Conservation (phyloP, 306 rosid genomes). For the Fragaria vesca region DNA sequence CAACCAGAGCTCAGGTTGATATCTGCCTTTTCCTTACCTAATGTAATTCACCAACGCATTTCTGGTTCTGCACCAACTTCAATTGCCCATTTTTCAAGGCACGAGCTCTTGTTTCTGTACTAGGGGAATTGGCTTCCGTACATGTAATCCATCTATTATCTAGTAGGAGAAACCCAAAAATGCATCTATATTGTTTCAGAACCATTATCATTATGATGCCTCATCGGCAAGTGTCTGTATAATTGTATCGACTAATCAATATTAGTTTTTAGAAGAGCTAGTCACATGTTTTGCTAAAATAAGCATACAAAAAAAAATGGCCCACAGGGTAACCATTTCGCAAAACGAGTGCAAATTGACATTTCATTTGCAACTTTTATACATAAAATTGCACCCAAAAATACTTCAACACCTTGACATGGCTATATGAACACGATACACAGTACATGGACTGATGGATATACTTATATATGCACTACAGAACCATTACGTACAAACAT, state of each 20-base stretch:
- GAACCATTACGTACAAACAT: slow-evolving; percentile 39
- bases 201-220: slow-evolving; percentile 10
- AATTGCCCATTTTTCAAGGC: slow-evolving; percentile 21
- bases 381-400: background rate
- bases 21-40: slow-evolving; percentile 5
- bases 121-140: slow-evolving; percentile 36
- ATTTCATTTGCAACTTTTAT: too few relatives aligned
- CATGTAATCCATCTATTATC: slow-evolving; percentile 16
- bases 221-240: slow-evolving; percentile 21
- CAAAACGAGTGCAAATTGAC: background rate
- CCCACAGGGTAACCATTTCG: too few relatives aligned
- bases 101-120: slow-evolving; percentile 40
- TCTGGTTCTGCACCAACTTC: slow-evolving; percentile 9
- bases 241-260: background rate
- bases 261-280: background rate
- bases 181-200: slow-evolving; percentile 3
- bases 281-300: too few relatives aligned
- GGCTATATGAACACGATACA: background rate
- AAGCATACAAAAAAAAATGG: too few relatives aligned
- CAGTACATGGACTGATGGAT: background rate
- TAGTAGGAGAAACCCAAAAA: slow-evolving; percentile 17
- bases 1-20: slow-evolving; percentile 26
- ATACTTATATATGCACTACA: slow-evolving; percentile 13
- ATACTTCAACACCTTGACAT: background rate
- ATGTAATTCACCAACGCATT: background rate